Evolutionary conservation across 2,329 filamentous ascomycete species (phyloP).

Genomic region (Apiospora phragmitis): DNA sequence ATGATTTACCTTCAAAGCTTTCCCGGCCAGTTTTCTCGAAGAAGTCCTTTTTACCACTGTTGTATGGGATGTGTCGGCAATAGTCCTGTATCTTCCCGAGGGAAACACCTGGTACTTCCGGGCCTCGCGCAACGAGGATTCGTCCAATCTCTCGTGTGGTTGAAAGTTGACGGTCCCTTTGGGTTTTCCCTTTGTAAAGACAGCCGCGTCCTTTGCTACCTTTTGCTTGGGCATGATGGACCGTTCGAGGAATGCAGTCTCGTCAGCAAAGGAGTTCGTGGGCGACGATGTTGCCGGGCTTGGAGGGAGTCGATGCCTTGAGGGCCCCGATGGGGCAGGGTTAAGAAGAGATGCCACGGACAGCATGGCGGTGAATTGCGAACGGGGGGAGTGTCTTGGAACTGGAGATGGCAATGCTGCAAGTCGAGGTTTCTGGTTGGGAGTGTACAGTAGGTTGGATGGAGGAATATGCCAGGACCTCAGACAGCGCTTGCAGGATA

Average conservation of each 20-base stretch:
- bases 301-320: slow-evolving; percentile 43
- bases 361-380: slow-evolving; percentile 51
- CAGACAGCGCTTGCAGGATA: slow-evolving; percentile 36
- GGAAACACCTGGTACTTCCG: slow-evolving; percentile 63
- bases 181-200: slow-evolving; percentile 61
- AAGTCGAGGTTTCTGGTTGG: slow-evolving; percentile 24
- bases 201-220: slow-evolving; percentile 63
- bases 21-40: slow-evolving; percentile 83
- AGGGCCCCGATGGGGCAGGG: slow-evolving; percentile 49
- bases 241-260: slow-evolving; percentile 29
- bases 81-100: slow-evolving; percentile 61
- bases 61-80: slow-evolving; percentile 84
- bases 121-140: slow-evolving; percentile 57
- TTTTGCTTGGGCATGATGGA: slow-evolving; percentile 50
- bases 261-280: slow-evolving; percentile 34
- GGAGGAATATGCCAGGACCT: slow-evolving; percentile 26
- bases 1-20: slow-evolving; percentile 75
- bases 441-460: slow-evolving; percentile 22
- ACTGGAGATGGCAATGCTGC: slow-evolving; percentile 32
- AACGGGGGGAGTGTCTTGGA: slow-evolving; percentile 39
- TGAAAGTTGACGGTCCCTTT: slow-evolving; percentile 72
- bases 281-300: slow-evolving; percentile 40
- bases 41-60: slow-evolving; percentile 90
- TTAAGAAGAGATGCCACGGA: slow-evolving; percentile 68
- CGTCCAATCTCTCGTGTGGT: slow-evolving; percentile 69